A percentile compares a stretch with the other conserved stretches of the same genome.
These are phyloP conservation scores for Helichrysum umbraculigerum DNA, from an alignment of 129 eudicot species.

Conservation along the genomic window DNA sequence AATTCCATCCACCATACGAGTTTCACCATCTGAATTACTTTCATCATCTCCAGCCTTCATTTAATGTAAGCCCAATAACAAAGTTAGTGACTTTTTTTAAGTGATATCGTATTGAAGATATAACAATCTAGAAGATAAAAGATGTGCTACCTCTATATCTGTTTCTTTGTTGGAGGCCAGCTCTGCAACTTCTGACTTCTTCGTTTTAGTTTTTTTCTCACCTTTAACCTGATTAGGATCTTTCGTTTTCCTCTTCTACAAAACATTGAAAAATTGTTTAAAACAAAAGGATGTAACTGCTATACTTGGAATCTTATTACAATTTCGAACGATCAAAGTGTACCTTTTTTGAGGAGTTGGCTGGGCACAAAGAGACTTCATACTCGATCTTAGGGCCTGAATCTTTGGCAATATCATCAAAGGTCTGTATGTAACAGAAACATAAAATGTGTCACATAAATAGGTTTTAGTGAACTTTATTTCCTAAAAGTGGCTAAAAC, in stretches of 20 bases:
- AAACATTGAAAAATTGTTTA: conserved; percentile 22
- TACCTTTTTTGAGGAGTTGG: conserved; percentile 75
- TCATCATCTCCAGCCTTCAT: conserved; percentile 59
- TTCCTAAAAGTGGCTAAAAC: background rate
- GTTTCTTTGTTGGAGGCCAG: conserved; percentile 27
- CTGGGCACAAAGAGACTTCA: conserved; percentile 65
- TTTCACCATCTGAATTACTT: conserved; percentile 55
- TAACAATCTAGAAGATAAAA: background rate
- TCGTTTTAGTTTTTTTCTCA: conserved; percentile 29
- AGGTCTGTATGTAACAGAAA: conserved; percentile 48
- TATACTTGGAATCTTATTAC: background rate
- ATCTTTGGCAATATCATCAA: conserved; percentile 59
- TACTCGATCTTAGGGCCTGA: conserved; percentile 70
- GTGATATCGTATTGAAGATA: background rate
- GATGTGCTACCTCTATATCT: conserved; percentile 45
- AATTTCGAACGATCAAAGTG: background rate
- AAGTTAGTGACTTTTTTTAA: background rate
- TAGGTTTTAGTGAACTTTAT: background rate
- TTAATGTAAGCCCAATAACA: background rate
- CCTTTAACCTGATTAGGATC: conserved; percentile 28
- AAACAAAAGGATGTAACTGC: background rate
- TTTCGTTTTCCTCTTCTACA: conserved; percentile 50
- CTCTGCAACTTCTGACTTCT: conserved; percentile 27
- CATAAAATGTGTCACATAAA: background rate
- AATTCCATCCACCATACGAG: conserved; percentile 81